Percentiles rank a stretch among this genome's conserved stretches.
These are phyloP conservation scores for Linnemannia schmuckeri DNA, from an alignment of 192 early-diverging fungal genomes.

Conservation along the genomic window DNA sequence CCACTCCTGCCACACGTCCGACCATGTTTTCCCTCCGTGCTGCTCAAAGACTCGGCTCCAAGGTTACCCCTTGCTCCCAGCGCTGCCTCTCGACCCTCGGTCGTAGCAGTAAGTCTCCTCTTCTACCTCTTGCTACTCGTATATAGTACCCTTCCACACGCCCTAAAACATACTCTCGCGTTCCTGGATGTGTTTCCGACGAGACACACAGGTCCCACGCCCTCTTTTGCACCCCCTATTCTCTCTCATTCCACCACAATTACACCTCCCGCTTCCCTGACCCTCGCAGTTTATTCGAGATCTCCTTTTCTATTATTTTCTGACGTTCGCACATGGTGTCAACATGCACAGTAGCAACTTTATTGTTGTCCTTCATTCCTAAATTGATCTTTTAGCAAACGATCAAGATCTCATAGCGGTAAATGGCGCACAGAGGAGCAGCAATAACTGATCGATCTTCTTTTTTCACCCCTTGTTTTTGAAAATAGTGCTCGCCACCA, in stretches of 20 bases:
- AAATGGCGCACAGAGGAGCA: neutral
- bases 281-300: neutral
- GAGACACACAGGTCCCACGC: neutral
- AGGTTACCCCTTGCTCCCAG: slow-evolving; percentile 51
- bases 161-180: neutral
- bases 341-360: neutral
- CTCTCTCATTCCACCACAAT: neutral
- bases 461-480: neutral
- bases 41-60: slow-evolving; percentile 49
- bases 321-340: neutral
- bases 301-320: neutral
- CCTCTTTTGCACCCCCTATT: neutral
- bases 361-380: neutral
- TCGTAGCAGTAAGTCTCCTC: slow-evolving; percentile 52
- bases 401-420: neutral
- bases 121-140: neutral
- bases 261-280: neutral
- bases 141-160: too few species aligned
- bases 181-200: neutral
- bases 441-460: neutral
- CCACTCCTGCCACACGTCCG: slow-evolving; percentile 9
- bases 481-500: slow-evolving; percentile 49
- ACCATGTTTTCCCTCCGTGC: slow-evolving; percentile 53
- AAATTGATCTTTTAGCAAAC: neutral
- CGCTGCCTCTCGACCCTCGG: slow-evolving; percentile 57